Evolutionary conservation across 2,329 filamentous ascomycete genomes (phyloP).

Genomic region (Aspergillus proliferans): DNA sequence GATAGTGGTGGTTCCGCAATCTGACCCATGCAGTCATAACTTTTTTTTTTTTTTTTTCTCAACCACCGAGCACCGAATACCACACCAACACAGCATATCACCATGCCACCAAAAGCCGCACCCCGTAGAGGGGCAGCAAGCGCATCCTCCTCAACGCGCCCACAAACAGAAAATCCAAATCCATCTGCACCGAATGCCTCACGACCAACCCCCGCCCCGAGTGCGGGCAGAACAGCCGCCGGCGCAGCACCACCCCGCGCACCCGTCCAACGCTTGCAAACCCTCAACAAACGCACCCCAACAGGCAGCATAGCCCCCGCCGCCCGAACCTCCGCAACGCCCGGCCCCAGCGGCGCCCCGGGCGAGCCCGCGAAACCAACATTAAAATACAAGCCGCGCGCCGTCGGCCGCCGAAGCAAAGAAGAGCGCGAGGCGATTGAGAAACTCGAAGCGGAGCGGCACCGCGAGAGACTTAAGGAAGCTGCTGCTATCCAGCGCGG

Average conservation of each 20-base stretch:
- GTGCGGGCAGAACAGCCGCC: conserved; percentile 4
- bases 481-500: conserved; percentile 35
- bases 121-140: conserved; percentile 18
- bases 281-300: conserved; percentile 34
- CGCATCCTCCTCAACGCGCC: conserved; percentile 11
- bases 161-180: conserved; percentile 1
- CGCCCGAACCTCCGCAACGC: conserved; percentile 14
- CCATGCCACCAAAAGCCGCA: conserved; percentile 31
- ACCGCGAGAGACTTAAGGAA: conserved; percentile 34
- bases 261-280: conserved; percentile 38
- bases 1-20: no score
- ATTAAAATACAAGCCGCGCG: conserved; percentile 40
- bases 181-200: conserved; percentile 1
- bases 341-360: conserved; percentile 7
- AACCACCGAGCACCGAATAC: background rate
- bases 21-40: background rate
- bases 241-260: conserved; percentile 16
- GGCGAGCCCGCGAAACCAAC: conserved; percentile 31
- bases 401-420: conserved; percentile 37
- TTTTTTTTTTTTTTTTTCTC: conserved; percentile 2
- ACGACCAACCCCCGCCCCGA: conserved; percentile 10
- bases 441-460: conserved; percentile 36
- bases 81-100: conserved; percentile 6
- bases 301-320: conserved; percentile 31
- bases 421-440: conserved; percentile 41